These are phyloP conservation scores for Pseudogymnoascus sp. DNA, from an alignment of 2,329 filamentous ascomycete species.

Conservation along the genomic window DNA sequence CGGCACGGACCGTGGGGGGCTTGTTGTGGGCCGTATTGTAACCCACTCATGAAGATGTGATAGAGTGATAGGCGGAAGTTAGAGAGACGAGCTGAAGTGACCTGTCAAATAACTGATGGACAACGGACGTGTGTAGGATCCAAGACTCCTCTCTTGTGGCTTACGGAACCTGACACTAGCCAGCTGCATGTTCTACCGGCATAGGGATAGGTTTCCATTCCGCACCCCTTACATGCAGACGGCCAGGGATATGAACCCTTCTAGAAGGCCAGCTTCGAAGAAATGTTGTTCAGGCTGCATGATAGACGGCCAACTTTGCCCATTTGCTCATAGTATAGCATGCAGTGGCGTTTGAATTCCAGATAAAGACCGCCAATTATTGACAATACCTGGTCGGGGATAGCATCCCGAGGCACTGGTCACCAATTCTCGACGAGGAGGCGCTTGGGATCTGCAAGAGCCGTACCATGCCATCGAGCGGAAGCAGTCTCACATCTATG, in stretches of 20 bases:
- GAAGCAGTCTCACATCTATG: not conserved
- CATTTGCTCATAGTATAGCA: not conserved
- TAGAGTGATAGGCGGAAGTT: not conserved
- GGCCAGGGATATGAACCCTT: not conserved
- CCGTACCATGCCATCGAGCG: not conserved
- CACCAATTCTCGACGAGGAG: not conserved
- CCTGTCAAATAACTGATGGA: not conserved
- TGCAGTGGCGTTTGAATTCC: not conserved
- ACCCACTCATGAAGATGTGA: not conserved
- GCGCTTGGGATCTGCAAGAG: not conserved
- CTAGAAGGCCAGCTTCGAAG: not conserved
- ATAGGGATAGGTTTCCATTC: not conserved
- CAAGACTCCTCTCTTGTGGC: not conserved
- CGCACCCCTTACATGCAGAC: not conserved
- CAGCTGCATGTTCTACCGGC: not conserved
- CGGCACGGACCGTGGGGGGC: constrained; percentile 1
- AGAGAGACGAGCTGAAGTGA: not conserved
- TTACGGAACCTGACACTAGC: not conserved
- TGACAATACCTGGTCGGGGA: not conserved
- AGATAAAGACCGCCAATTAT: not conserved
- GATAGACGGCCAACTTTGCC: not conserved
- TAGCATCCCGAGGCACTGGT: not conserved
- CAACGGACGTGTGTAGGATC: not conserved
- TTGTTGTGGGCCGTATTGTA: not conserved
- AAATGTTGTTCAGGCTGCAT: not conserved